A percentile compares a stretch with the other conserved stretches of the same genome.
Conservation (phyloP, 176 grass and related monocot genomes). For the Bothriochloa decipiens region DNA sequence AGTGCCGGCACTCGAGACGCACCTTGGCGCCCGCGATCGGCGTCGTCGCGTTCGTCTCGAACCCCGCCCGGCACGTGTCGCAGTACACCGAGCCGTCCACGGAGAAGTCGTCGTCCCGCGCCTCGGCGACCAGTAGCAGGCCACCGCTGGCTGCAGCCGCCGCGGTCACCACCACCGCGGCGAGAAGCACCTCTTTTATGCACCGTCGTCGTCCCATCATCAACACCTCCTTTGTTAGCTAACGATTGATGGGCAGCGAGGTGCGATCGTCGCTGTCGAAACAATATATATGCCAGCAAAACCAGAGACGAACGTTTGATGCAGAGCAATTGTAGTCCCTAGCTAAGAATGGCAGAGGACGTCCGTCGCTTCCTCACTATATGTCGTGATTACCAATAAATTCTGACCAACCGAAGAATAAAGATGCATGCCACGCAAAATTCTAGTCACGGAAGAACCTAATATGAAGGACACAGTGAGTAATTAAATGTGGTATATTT, state of each 20-base stretch:
- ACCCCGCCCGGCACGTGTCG: slow-evolving; percentile 54
- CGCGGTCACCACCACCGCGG: neutral
- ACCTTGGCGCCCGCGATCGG: slow-evolving; percentile 47
- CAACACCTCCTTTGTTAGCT: neutral
- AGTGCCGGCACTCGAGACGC: slow-evolving; percentile 54
- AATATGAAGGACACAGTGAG: too few species aligned
- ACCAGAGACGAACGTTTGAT: neutral
- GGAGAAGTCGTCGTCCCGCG: slow-evolving; percentile 35
- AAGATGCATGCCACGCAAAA: too few species aligned
- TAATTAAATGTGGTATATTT: too few species aligned
- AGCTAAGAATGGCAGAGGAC: neutral
- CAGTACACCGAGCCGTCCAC: slow-evolving; percentile 58
- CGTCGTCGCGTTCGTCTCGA: slow-evolving; percentile 44
- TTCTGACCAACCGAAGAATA: neutral
- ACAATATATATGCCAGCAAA: too few species aligned
- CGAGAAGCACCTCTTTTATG: neutral
- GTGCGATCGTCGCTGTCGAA: neutral
- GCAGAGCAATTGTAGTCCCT: neutral
- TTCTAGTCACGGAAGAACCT: too few species aligned
- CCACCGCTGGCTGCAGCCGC: neutral
- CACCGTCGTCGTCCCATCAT: neutral
- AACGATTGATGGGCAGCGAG: neutral
- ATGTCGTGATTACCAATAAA: neutral
- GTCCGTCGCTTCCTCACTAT: neutral
- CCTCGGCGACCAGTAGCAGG: neutral